These are phyloP conservation scores for Heliosperma pusillum DNA, from an alignment of 148 eudicot genomes.

Conservation along the genomic window DNA sequence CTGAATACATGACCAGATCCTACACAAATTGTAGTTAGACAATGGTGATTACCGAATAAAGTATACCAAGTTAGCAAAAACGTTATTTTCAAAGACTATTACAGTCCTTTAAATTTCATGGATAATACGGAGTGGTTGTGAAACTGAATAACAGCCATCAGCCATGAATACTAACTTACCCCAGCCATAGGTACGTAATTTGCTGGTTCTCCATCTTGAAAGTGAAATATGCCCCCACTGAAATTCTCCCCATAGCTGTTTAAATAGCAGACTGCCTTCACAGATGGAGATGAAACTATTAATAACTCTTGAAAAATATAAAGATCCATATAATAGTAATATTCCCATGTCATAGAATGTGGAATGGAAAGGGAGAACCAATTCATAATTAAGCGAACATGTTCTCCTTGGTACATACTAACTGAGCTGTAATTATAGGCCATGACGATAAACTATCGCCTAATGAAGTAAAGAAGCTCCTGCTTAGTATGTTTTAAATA, in stretches of 20 bases:
- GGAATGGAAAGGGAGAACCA: not conserved
- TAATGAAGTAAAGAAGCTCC: too few relatives aligned
- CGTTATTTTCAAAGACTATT: not conserved
- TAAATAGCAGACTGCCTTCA: conserved; percentile 90
- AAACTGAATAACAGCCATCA: not conserved
- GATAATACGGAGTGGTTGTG: conserved; percentile 9
- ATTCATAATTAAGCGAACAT: not conserved
- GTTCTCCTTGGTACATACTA: too few relatives aligned
- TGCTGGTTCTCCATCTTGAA: conserved; percentile 77
- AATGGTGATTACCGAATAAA: conserved; percentile 2
- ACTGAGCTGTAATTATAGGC: too few relatives aligned
- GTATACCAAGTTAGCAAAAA: not conserved
- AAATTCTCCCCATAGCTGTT: conserved; percentile 70
- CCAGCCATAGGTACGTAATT: conserved; percentile 73
- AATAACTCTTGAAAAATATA: conserved; percentile 16
- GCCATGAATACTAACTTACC: conserved; percentile 42
- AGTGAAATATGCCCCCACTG: conserved; percentile 83
- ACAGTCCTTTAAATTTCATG: not conserved
- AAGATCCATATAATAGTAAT: not conserved
- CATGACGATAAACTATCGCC: too few relatives aligned
- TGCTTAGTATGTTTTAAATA: too few relatives aligned
- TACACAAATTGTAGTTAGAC: conserved; percentile 24
- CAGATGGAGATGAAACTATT: conserved; percentile 13
- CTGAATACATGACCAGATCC: conserved; percentile 88
- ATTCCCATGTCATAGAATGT: too few relatives aligned